Conservation (phyloP, 345 rosid genomes). For the Cardamine resedifolia region DNA sequence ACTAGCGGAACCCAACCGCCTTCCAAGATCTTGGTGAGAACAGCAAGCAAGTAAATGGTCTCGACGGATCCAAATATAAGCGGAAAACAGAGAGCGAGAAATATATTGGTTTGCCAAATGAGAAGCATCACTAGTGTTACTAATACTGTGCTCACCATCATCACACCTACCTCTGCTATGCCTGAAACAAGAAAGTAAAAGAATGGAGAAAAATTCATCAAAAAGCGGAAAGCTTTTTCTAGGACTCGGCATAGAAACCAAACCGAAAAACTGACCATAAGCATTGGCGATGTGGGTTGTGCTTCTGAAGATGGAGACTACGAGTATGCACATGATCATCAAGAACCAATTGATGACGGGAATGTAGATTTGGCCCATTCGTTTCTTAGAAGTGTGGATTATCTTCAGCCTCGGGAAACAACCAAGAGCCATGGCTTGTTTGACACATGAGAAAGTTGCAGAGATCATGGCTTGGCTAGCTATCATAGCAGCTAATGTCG, state of each 20-base stretch:
- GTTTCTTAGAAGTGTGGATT: constrained; percentile 81
- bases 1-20: constrained; percentile 98
- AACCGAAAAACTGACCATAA: constrained; percentile 56
- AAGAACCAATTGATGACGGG: constrained; percentile 90
- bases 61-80: constrained; percentile 82
- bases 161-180: constrained; percentile 97
- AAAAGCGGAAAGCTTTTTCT: background rate
- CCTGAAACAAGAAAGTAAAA: constrained; percentile 49
- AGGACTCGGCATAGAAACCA: background rate
- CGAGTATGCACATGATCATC: constrained; percentile 86
- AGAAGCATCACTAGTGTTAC: constrained; percentile 95
- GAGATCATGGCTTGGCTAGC: constrained; percentile 99
- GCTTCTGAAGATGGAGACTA: constrained; percentile 80
- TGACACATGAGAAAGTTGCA: constrained; percentile 93
- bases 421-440: constrained; percentile 97
- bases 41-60: constrained; percentile 75
- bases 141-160: constrained; percentile 81
- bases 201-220: background rate
- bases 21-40: constrained; percentile 66
- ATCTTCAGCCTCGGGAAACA: constrained; percentile 97
- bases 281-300: constrained; percentile 98
- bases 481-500: constrained; percentile 88
- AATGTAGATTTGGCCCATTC: constrained; percentile 91
- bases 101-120: constrained; percentile 88
- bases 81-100: constrained; percentile 75